Conservation (phyloP, 768 basidiomycete genomes). For the Xerocomus potaroensis region DNA sequence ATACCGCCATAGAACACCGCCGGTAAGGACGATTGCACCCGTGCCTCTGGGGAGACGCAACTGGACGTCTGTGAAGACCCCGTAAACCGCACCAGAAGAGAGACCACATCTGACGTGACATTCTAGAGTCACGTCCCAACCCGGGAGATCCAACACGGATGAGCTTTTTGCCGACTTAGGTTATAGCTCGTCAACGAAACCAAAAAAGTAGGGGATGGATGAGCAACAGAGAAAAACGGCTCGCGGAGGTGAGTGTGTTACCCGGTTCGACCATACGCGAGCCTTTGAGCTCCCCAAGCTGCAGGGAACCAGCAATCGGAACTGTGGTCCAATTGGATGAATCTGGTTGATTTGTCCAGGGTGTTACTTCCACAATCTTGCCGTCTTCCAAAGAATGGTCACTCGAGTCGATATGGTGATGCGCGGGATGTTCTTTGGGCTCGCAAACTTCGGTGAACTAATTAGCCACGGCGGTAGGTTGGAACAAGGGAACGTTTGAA, state of each 20-base stretch:
- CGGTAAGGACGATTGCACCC: background rate
- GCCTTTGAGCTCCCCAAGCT: background rate
- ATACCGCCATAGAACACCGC: background rate
- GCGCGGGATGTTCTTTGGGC: no score
- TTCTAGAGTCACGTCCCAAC: constrained; percentile 50
- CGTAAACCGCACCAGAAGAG: constrained; percentile 35
- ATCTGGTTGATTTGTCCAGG: background rate
- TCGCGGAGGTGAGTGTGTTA: no score
- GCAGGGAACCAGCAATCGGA: background rate
- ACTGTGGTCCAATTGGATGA: background rate
- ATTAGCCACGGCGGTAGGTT: no score
- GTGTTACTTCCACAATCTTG: constrained; percentile 18
- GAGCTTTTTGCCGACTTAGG: constrained; percentile 40
- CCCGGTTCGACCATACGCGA: constrained; percentile 2
- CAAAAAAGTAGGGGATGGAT: background rate
- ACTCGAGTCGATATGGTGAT: no score
- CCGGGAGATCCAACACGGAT: constrained; percentile 49
- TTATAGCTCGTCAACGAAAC: constrained; percentile 38
- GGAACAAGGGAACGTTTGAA: no score
- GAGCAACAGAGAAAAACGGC: background rate
- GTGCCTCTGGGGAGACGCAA: constrained; percentile 35
- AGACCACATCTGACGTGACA: constrained; percentile 44
- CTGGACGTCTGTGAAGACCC: constrained; percentile 38
- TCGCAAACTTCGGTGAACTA: no score
- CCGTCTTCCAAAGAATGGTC: no score